phyloP scores from a whole-genome alignment of 148 eudicot genomes.

The Rhododendron molle region DNA sequence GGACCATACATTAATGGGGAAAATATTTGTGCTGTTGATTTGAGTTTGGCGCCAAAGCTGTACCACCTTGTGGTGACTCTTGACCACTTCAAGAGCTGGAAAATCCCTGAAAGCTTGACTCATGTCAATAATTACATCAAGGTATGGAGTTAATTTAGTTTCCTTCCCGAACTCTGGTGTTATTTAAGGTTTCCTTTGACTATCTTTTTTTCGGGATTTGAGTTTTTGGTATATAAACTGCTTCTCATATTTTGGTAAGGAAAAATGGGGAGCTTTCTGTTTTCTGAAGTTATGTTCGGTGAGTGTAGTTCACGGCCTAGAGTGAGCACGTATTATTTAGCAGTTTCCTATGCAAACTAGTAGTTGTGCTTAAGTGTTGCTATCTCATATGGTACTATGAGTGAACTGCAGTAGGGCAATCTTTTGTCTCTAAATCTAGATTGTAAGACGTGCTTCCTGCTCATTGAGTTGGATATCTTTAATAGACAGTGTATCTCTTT shows the following conservation, averaged over 20 bases:
- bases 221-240: background rate
- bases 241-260: background rate
- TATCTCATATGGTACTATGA: background rate
- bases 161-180: background rate
- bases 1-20: slow-evolving; percentile 59
- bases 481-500: background rate
- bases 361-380: background rate
- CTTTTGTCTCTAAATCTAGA: background rate
- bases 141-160: slow-evolving; percentile 6
- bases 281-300: background rate
- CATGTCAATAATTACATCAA: slow-evolving; percentile 54
- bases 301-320: background rate
- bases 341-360: background rate
- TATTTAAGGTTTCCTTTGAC: background rate
- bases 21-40: slow-evolving; percentile 66
- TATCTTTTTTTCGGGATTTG: background rate
- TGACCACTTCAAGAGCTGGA: slow-evolving; percentile 85
- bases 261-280: background rate
- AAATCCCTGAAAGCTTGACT: slow-evolving; percentile 57
- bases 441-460: background rate
- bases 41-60: slow-evolving; percentile 87
- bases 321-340: background rate
- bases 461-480: background rate
- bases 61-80: slow-evolving; percentile 76
- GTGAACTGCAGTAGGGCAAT: background rate